Evolutionary conservation across 768 basidiomycete genomes (phyloP), one percentile per base, ranked within the genome.

Genomic region (Boletus rubropictus): DNA sequence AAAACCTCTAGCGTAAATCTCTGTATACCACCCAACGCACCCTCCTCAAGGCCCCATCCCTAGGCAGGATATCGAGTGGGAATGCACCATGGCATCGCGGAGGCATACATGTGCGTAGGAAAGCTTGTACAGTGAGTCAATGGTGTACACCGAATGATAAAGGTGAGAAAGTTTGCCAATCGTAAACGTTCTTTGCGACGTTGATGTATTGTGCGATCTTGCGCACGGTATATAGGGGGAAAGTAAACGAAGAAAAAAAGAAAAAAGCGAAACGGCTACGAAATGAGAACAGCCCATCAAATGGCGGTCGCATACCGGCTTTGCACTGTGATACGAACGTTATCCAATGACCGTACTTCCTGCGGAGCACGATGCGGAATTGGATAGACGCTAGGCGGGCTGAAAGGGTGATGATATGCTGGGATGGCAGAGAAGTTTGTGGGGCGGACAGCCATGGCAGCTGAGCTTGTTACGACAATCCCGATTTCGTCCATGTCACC

Each of bases 351-450:
- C 29, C 36, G 38, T 21, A 48, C 14, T 27, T 33, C 33, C 28
- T 48, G 50, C 40, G 29, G 18, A 9, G 24, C n/a, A 11, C 7
- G 37, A n/a, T 22, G 39, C 12, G 44, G 27, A 32, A 22, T 20
- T 3, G 46, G 51, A 46, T 22, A 42, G 40, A 53, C 12, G 7
- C 28, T 50, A 9, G 57, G 54, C 12, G 35, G 20, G 36, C 28
- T 50, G 39, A 60, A 59, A 21, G 54, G 57, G n/a, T 48, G 57
- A 24, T 46, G 54, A 34, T 42, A 52, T 28, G 36, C 42, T n/a
- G 56, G 52, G 28, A 55, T 0, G 9, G 42, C 31, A 18, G 2
- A n/a, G 10, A 7, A 20, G 3, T 56, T 22, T 10, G 34, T 15
- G 33, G 42, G 14, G 10, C 6, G 35, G 20, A 39, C 5, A 3